Base-by-base conservation (phyloP, 164 flowering plant species). In the Vitis amurensis region DNA sequence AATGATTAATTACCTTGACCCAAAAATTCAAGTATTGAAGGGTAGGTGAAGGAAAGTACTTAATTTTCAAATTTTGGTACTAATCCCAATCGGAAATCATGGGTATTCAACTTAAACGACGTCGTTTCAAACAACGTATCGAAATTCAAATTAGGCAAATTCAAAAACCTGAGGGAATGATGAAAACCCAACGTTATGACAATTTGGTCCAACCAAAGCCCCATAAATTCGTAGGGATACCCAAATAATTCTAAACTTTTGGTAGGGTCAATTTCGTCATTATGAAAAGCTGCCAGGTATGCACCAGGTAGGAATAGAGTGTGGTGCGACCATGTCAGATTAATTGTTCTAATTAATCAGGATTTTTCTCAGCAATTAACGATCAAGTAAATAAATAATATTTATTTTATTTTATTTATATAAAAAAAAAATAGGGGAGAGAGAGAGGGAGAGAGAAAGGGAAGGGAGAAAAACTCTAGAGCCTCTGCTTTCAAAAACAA, bases 281-380 rank as follows among this genome's bases (percentile, higher is more conserved):
- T 13, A 16, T 2, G n/a, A 17, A 19, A 71, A 50, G 74, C 58
- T 64, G 75, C 17, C 70, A 59, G 70, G 50, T 55, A 10, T 19
- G 68, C 50, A 56, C 11, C 70, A 66, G 66, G 70, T 65, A 14
- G 44, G 59, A 66, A 72, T 52, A 64, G 59, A 65, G 65, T 66
- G 68, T 37, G 44, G 44, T 37, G 7, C 7, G 44, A 6, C 44
- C 44, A 59, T 50, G 69, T 71, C 69, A 58, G 69, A 65, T 50
- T 48, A 72, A 61, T 16, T 13, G 52, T 52, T 49, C 56, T 60
- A 37, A 67, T 15, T 60, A 60, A 50, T 65, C 27, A 23, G 14
- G 63, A 37, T 37, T 37, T 23, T 37, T 37, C 44, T 37, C 4
- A 3, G 44, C 44, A 0, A 37, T 37, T 37, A 37, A 37, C 44